Evolutionary conservation across 2,329 filamentous ascomycete genomes (phyloP).

Genomic region (Trichoderma sp.): DNA sequence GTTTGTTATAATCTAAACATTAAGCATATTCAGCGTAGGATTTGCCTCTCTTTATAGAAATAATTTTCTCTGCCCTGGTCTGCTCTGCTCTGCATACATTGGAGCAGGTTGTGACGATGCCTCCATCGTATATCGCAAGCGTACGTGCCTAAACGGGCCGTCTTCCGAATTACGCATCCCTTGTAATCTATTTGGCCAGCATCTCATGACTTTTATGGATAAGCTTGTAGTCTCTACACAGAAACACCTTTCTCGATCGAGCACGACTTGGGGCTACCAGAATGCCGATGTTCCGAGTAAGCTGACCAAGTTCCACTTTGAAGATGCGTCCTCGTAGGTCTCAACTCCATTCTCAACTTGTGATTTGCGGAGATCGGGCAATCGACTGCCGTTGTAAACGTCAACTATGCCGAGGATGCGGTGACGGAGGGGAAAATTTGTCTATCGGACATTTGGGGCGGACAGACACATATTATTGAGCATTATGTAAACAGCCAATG

Average conservation of each 20-base stretch:
- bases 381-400: not conserved
- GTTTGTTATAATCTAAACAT: not conserved
- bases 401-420: not conserved
- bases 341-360: not conserved
- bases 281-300: not conserved
- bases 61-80: not conserved
- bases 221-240: not conserved
- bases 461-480: not conserved
- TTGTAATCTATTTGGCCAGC: not conserved
- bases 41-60: not conserved
- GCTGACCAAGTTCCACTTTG: not conserved
- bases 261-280: not conserved
- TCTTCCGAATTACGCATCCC: not conserved
- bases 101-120: not conserved
- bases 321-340: not conserved
- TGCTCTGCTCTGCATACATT: not conserved
- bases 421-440: not conserved
- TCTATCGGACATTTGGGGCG: not conserved
- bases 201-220: not conserved
- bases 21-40: not conserved
- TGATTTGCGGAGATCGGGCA: not conserved
- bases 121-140: not conserved
- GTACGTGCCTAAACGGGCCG: not conserved
- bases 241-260: not conserved
- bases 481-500: not conserved